Evolutionary conservation across 2,329 filamentous ascomycete genomes (phyloP).

Genomic region (Amauroascus niger): DNA sequence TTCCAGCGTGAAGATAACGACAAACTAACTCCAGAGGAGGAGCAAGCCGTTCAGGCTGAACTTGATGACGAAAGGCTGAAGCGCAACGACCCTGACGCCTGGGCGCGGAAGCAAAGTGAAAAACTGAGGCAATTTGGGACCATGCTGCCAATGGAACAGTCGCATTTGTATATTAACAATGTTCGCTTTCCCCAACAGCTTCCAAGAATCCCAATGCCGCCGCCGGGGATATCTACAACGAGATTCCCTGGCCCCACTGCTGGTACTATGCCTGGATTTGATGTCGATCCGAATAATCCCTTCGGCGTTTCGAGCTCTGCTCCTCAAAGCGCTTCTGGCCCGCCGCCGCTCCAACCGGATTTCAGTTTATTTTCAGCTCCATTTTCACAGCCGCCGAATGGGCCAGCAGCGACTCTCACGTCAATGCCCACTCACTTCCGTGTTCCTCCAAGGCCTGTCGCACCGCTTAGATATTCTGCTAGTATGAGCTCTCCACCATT

Average conservation of each 20-base stretch:
- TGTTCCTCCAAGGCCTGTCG: background rate
- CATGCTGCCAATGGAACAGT: conserved; percentile 3
- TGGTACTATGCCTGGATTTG: background rate
- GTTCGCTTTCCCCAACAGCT: background rate
- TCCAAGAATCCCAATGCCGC: background rate
- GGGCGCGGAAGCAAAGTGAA: conserved; percentile 20
- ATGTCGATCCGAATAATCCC: background rate
- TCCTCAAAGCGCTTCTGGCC: conserved; percentile 11
- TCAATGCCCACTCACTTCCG: background rate
- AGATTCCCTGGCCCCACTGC: background rate
- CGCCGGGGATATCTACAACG: background rate
- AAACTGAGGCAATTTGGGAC: conserved; percentile 2
- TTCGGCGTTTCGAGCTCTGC: background rate
- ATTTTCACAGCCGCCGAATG: background rate
- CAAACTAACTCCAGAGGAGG: conserved; percentile 53
- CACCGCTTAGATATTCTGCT: background rate
- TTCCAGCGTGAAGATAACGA: conserved; percentile 62
- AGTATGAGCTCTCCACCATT: too few relatives aligned
- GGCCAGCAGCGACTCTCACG: background rate
- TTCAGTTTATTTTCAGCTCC: conserved; percentile 13
- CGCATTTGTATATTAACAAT: background rate
- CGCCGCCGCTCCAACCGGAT: conserved; percentile 22
- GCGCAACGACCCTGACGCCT: conserved; percentile 31
- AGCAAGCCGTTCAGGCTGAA: conserved; percentile 44
- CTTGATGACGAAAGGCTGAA: conserved; percentile 34